phyloP scores from a whole-genome alignment of 2,329 filamentous ascomycete species.

The Ascochyta lentis region DNA sequence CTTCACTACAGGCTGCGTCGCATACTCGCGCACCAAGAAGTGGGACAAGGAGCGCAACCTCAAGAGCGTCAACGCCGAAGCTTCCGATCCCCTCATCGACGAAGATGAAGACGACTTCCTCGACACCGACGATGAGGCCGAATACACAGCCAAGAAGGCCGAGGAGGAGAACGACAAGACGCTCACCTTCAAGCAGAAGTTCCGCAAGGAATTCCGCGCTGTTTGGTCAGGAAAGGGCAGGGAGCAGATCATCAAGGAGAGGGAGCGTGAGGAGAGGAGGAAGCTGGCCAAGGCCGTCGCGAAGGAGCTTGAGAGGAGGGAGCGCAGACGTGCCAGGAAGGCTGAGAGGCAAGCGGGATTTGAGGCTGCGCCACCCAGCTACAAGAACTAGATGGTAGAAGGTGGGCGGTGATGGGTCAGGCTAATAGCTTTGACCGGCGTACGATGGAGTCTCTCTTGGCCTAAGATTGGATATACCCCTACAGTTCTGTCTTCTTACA shows the following conservation, averaged over 20 bases:
- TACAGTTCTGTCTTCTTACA: background rate
- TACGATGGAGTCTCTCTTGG: constrained; percentile 10
- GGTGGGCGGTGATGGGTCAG: background rate
- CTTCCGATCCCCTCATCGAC: constrained; percentile 24
- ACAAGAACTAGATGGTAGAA: constrained; percentile 24
- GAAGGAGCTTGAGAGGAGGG: constrained; percentile 36
- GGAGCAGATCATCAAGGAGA: constrained; percentile 34
- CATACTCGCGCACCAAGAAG: constrained; percentile 41
- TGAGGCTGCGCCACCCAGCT: constrained; percentile 31
- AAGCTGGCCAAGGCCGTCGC: constrained; percentile 43
- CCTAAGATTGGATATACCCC: constrained; percentile 18
- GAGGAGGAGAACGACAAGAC: constrained; percentile 37
- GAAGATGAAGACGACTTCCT: constrained; percentile 36
- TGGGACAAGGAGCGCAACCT: constrained; percentile 41
- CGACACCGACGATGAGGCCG: constrained; percentile 42
- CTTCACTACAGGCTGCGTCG: constrained; percentile 32
- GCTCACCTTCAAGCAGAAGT: constrained; percentile 41
- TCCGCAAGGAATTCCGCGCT: constrained; percentile 38
- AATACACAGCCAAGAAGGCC: constrained; percentile 36
- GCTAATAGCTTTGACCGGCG: background rate
- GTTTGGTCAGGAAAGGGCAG: constrained; percentile 40
- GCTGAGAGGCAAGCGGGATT: constrained; percentile 25
- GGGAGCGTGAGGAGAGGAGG: constrained; percentile 40
- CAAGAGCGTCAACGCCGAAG: constrained; percentile 31
- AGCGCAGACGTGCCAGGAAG: constrained; percentile 34